Evolutionary conservation across 257 asterid species (phyloP).

Genomic region (Mentha longifolia): DNA sequence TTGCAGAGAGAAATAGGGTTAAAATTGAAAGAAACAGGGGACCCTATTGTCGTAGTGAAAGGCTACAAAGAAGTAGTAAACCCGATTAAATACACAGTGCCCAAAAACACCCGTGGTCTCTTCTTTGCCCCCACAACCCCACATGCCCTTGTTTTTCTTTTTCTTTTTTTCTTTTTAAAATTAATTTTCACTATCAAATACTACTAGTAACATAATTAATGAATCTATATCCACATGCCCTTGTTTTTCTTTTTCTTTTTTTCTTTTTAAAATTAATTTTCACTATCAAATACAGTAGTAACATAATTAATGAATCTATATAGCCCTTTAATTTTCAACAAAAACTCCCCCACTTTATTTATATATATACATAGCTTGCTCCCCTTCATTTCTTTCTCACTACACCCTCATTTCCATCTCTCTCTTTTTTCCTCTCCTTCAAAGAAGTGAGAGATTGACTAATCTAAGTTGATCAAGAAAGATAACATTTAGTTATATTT

Average conservation of each 20-base stretch:
- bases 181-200: neutral
- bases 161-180: too few species aligned
- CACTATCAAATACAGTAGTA: neutral
- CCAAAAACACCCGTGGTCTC: slow-evolving; percentile 58
- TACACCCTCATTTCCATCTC: slow-evolving; percentile 29
- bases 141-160: slow-evolving; percentile 43
- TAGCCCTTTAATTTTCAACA: slow-evolving; percentile 23
- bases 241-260: too few species aligned
- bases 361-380: slow-evolving; percentile 37
- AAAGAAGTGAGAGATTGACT: neutral
- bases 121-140: slow-evolving; percentile 55
- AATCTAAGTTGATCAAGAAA: neutral
- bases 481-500: too few species aligned
- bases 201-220: neutral
- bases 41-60: slow-evolving; percentile 51
- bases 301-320: neutral
- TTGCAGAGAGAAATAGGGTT: slow-evolving; percentile 18
- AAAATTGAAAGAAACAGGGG: slow-evolving; percentile 32
- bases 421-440: neutral
- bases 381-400: slow-evolving; percentile 40
- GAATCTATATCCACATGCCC: too few species aligned
- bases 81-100: slow-evolving; percentile 42
- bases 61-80: slow-evolving; percentile 49
- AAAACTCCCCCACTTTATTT: slow-evolving; percentile 2
- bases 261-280: too few species aligned